phyloP scores from a whole-genome alignment of 2,329 filamentous ascomycete genomes.

The Aureobasidium sp. region DNA sequence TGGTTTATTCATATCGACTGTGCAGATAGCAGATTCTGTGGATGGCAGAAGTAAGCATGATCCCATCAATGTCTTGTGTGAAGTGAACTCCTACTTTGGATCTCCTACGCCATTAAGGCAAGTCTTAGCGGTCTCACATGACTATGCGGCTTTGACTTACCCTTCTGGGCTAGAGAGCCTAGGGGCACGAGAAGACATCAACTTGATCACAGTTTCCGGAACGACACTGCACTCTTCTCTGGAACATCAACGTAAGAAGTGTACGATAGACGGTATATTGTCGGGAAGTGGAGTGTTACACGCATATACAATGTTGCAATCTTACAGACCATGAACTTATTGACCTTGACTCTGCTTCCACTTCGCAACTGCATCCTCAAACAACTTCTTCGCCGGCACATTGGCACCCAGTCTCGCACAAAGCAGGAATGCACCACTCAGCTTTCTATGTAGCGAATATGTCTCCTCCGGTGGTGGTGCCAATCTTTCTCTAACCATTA shows the following conservation, averaged over 20 bases:
- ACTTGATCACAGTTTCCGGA: too few species aligned
- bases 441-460: conserved; percentile 87
- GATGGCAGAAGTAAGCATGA: too few species aligned
- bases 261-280: background rate
- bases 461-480: conserved; percentile 95
- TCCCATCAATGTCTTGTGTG: too few species aligned
- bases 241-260: background rate
- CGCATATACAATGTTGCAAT: background rate
- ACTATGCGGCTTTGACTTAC: too few species aligned
- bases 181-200: too few species aligned
- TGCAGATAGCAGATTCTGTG: too few species aligned
- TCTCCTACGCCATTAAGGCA: too few species aligned
- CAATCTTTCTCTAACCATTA: conserved; percentile 86
- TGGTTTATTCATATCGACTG: too few species aligned
- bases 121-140: too few species aligned
- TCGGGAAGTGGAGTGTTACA: background rate
- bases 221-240: too few species aligned
- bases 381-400: conserved; percentile 75
- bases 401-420: conserved; percentile 80
- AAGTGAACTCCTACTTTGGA: too few species aligned
- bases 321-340: background rate
- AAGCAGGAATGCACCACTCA: conserved; percentile 89
- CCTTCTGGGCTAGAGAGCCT: too few species aligned
- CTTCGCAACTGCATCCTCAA: conserved; percentile 50
- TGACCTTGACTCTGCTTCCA: background rate